Percentiles rank a stretch among this genome's conserved stretches.
phyloP scores from a whole-genome alignment of 768 basidiomycete genomes.

The Tylopilus felleus region DNA sequence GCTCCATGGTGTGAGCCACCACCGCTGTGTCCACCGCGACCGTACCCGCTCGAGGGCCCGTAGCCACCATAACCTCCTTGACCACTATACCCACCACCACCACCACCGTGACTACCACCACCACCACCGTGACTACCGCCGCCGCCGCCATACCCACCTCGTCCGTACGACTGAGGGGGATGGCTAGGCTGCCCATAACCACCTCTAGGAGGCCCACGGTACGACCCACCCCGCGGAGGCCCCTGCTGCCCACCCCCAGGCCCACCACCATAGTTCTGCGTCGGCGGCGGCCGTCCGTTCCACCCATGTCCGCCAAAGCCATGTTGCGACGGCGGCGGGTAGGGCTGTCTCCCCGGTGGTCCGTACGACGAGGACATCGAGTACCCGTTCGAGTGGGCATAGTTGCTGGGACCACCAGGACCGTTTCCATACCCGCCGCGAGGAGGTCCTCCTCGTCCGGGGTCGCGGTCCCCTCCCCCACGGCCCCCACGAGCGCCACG shows the following conservation, averaged over 20 bases:
- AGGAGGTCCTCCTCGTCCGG: slow-evolving; percentile 31
- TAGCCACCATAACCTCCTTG: slow-evolving; percentile 35
- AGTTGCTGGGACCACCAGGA: slow-evolving; percentile 4
- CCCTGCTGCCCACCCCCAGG: slow-evolving; percentile 29
- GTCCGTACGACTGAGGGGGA: slow-evolving; percentile 22
- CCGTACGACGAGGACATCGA: slow-evolving; percentile 20
- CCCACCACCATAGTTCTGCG: slow-evolving; percentile 30
- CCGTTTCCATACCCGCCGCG: slow-evolving; percentile 24
- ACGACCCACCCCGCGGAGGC: slow-evolving; percentile 23
- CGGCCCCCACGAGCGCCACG: slow-evolving; percentile 49
- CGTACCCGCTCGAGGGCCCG: slow-evolving; percentile 24
- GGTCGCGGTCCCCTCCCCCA: slow-evolving; percentile 37
- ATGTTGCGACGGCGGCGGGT: slow-evolving; percentile 15
- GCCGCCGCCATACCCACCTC: slow-evolving; percentile 26
- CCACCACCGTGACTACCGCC: slow-evolving; percentile 12
- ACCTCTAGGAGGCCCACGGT: slow-evolving; percentile 27
- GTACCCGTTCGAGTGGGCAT: slow-evolving; percentile 20
- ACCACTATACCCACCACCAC: slow-evolving; percentile 5
- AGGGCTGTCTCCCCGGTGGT: slow-evolving; percentile 16
- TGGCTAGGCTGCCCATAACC: slow-evolving; percentile 24
- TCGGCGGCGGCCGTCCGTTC: slow-evolving; percentile 30
- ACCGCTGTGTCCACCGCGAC: slow-evolving; percentile 40
- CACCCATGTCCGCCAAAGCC: slow-evolving; percentile 34
- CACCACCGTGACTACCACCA: slow-evolving; percentile 20
- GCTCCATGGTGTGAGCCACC: slow-evolving; percentile 29